Conservation (phyloP, 192 early-diverging fungal genomes). For the Backusella westeae region DNA sequence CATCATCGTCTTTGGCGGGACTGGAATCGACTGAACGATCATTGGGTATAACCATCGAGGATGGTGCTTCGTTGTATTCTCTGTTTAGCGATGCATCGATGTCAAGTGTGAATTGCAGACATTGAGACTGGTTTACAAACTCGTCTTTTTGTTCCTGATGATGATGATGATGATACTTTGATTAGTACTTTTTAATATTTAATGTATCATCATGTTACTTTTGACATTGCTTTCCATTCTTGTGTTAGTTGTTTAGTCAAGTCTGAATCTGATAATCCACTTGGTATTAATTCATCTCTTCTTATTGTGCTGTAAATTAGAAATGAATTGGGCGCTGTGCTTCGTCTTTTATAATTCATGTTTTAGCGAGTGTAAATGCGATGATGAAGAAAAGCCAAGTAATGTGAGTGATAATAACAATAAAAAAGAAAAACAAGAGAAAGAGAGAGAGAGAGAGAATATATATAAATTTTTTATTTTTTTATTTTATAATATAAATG, state of each 20-base stretch:
- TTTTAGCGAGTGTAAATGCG: neutral
- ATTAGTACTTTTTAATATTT: neutral
- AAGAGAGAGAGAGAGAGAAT: neutral
- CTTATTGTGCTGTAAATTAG: conserved; percentile 9
- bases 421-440: neutral
- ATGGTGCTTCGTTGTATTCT: conserved; percentile 1
- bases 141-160: conserved; percentile 1
- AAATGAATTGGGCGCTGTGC: conserved; percentile 1
- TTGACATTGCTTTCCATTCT: conserved; percentile 15
- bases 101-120: conserved; percentile 9
- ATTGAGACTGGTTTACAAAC: conserved; percentile 9
- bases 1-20: neutral
- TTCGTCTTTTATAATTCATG: neutral
- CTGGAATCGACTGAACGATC: neutral
- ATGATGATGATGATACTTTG: too few relatives aligned
- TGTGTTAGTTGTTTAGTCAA: neutral
- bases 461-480: conserved; percentile 1
- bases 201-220: neutral
- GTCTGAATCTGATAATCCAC: neutral
- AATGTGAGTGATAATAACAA: neutral
- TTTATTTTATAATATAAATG: conserved; percentile 1
- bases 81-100: neutral
- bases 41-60: conserved; percentile 16
- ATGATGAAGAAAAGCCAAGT: neutral
- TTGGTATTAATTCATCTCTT: neutral